Evolutionary conservation across 352 stramenopile species (phyloP).

Genomic region (Plasmopara viticola): DNA sequence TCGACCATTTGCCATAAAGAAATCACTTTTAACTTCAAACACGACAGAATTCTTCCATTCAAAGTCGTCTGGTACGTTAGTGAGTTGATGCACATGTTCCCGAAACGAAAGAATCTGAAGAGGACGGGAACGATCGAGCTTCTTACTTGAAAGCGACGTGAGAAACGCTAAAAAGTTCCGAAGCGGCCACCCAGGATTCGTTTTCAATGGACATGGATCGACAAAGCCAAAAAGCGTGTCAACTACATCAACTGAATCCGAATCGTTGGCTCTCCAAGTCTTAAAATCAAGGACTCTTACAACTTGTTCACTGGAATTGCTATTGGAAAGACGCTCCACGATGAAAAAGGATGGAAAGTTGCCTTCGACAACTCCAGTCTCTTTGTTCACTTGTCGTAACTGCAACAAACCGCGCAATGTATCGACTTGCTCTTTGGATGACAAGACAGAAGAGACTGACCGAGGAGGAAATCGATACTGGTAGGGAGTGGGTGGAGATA

Average conservation of each 20-base stretch:
- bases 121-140: conserved; percentile 24
- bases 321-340: conserved; percentile 29
- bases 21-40: conserved; percentile 42
- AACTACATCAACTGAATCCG: conserved; percentile 3
- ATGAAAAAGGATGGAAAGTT: conserved; percentile 69
- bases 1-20: conserved; percentile 27
- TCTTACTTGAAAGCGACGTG: conserved; percentile 28
- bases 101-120: conserved; percentile 64
- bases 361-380: conserved; percentile 11
- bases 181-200: conserved; percentile 83
- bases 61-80: conserved; percentile 29
- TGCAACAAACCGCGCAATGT: conserved; percentile 36
- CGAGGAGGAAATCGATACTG: conserved; percentile 22
- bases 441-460: conserved; percentile 30
- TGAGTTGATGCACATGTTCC: conserved; percentile 59
- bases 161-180: conserved; percentile 81
- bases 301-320: conserved; percentile 1
- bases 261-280: conserved; percentile 21
- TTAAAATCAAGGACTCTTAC: conserved; percentile 30
- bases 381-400: conserved; percentile 20
- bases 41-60: conserved; percentile 53
- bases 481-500: conserved; percentile 41
- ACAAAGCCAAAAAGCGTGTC: conserved; percentile 83
- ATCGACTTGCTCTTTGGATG: conserved; percentile 30
- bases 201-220: conserved; percentile 71